Base-by-base conservation (phyloP, 208 protist species). In the Lotmaria passim region DNA sequence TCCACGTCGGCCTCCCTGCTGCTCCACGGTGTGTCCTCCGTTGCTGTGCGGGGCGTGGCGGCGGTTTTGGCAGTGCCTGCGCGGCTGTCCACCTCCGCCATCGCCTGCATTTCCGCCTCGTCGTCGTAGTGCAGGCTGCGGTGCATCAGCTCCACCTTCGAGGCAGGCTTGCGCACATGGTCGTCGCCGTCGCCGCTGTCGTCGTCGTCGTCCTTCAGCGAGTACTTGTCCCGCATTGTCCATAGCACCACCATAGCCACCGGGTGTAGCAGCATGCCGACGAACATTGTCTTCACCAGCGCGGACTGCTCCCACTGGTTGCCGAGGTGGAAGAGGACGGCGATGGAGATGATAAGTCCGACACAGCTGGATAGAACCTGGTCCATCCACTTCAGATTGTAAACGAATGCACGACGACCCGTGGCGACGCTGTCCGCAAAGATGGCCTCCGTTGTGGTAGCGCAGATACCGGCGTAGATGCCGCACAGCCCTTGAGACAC, bases 381-480 rank as follows among this genome's bases (percentile, higher is more conserved):
- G 50, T 77, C 78, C 15, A 88, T 86, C 82, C 85, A 91, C 73
- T 91, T 91, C n/a, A 83, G 30, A 59, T 86, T 91, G 71, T 91
- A 91, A 10, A 84, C 72, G 48, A 79, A 75, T 26, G 72, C 73
- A 3, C 82, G 75, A 5, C 55, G 53, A 23, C 80, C 81, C 1
- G 58, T 76, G 43, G 72, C 69, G 1, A 89, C 69, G 62, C 79
- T 80, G 72, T 87, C 78, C 15, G 82, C 83, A 64, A 86, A 87
- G 11, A 91, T 28, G 5, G 78, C 73, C 61, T 88, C 82, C 24
- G 63, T 75, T 33, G 71, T 57, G 10, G 86, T 87, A 10, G 78
- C 47, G 3, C 58, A 53, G 21, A 89, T 62, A 21, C 79, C 81
- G 0, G 56, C 31, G 58, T 84, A 87, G 34, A 69, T 28, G 14